These are phyloP conservation scores for Butyriboletus loyo DNA, from an alignment of 768 basidiomycete genomes.

Conservation along the genomic window DNA sequence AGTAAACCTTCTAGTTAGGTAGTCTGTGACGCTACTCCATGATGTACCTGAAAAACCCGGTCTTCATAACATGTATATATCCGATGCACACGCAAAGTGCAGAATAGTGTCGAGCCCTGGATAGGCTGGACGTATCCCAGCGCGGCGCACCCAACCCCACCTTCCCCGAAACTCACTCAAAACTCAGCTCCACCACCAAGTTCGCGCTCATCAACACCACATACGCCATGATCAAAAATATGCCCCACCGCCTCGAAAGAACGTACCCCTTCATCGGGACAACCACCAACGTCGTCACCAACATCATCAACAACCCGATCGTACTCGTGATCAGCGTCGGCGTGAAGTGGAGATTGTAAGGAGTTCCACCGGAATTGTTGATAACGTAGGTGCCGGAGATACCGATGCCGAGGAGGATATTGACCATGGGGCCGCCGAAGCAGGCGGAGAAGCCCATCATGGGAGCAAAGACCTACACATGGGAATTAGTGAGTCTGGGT, in stretches of 20 bases:
- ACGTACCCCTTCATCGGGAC: conserved; percentile 84
- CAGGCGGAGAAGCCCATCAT: conserved; percentile 96
- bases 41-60: too few relatives aligned
- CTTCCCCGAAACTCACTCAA: conserved; percentile 4
- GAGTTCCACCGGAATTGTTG: conserved; percentile 46
- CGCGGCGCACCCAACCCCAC: too few relatives aligned
- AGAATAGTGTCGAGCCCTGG: too few relatives aligned
- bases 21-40: too few relatives aligned
- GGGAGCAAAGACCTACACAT: conserved; percentile 69
- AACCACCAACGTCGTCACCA: conserved; percentile 72
- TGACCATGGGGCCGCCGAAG: conserved; percentile 91
- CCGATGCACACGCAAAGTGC: too few relatives aligned
- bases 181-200: conserved; percentile 67
- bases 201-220: conserved; percentile 73
- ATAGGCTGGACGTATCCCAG: too few relatives aligned
- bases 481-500: background rate
- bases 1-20: too few relatives aligned
- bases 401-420: conserved; percentile 88
- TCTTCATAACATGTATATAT: too few relatives aligned
- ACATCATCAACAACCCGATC: conserved; percentile 72
- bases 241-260: conserved; percentile 79
- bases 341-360: conserved; percentile 76
- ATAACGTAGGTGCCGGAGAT: conserved; percentile 88
- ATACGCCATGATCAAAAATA: conserved; percentile 75
- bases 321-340: conserved; percentile 82